These are phyloP conservation scores for Haplosporangium sp. DNA, from an alignment of 371 early-diverging fungal species.

Conservation along the genomic window DNA sequence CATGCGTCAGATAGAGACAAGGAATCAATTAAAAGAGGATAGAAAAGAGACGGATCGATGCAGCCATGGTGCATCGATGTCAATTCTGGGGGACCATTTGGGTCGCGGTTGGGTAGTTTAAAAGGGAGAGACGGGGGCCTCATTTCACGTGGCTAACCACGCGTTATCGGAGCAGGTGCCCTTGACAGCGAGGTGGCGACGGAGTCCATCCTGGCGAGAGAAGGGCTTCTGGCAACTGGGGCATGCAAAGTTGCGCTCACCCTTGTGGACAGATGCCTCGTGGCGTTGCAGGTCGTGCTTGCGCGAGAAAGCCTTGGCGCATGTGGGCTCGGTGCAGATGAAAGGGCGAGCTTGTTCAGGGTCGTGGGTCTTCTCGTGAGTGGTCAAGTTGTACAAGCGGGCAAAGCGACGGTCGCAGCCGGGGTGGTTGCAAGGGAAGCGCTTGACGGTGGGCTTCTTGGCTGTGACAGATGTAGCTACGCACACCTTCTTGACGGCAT, in stretches of 20 bases:
- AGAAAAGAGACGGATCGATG: conserved; percentile 19
- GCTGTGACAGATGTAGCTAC: neutral
- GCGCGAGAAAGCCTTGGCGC: conserved; percentile 70
- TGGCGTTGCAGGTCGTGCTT: conserved; percentile 84
- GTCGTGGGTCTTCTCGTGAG: conserved; percentile 80
- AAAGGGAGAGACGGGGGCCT: conserved; percentile 32
- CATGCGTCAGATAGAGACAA: conserved; percentile 18
- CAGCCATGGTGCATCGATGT: conserved; percentile 7
- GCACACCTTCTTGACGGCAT: conserved; percentile 16
- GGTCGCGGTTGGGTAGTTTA: conserved; percentile 25
- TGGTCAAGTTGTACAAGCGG: conserved; percentile 79
- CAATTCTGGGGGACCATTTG: conserved; percentile 20
- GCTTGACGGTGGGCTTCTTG: conserved; percentile 42
- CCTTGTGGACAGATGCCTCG: conserved; percentile 69
- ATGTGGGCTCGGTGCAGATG: conserved; percentile 61
- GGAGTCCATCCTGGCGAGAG: conserved; percentile 77
- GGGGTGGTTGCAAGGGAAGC: conserved; percentile 58
- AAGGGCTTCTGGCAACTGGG: conserved; percentile 68
- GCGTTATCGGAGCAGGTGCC: conserved; percentile 47
- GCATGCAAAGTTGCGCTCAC: conserved; percentile 71
- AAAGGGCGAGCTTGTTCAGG: conserved; percentile 70
- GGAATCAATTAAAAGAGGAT: conserved; percentile 32
- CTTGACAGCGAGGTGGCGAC: conserved; percentile 58
- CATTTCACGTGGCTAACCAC: conserved; percentile 45
- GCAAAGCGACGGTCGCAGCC: conserved; percentile 70